Evolutionary conservation across 306 rosid species (phyloP).

Genomic region (Prunus padus): DNA sequence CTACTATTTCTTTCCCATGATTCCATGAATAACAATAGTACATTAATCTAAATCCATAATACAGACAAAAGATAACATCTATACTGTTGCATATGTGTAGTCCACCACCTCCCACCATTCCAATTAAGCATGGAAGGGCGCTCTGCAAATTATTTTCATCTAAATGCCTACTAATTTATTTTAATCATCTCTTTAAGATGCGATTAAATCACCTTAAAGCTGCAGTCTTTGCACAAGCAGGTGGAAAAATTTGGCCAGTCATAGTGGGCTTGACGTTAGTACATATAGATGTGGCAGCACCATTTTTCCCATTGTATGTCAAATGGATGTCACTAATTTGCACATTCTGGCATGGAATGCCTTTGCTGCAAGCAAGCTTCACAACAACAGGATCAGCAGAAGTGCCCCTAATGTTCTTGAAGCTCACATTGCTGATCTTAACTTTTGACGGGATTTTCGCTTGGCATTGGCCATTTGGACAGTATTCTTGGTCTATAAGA

Average conservation of each 20-base stretch:
- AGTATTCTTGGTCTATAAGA: slow-evolving; percentile 23
- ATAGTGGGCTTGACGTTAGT: slow-evolving; percentile 12
- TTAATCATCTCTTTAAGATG: neutral
- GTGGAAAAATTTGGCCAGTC: slow-evolving; percentile 17
- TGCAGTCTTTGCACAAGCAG: slow-evolving; percentile 6
- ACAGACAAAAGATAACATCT: neutral
- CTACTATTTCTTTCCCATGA: neutral
- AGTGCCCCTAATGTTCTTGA: slow-evolving; percentile 28
- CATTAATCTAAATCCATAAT: neutral
- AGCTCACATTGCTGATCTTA: slow-evolving; percentile 9
- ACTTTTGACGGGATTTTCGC: slow-evolving; percentile 13
- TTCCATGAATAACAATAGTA: neutral
- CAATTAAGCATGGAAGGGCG: neutral
- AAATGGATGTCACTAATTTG: slow-evolving; percentile 9
- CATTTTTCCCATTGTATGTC: slow-evolving; percentile 16
- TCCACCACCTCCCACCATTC: neutral
- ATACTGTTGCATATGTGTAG: neutral
- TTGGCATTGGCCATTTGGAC: slow-evolving; percentile 25
- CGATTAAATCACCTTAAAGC: neutral
- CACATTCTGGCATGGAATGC: slow-evolving; percentile 22
- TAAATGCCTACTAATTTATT: neutral
- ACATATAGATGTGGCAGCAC: neutral
- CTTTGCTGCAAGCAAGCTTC: slow-evolving; percentile 22
- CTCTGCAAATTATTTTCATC: neutral
- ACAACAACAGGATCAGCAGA: slow-evolving; percentile 2